Evolutionary conservation across 768 basidiomycete genomes (phyloP).

Genomic region (Lactarius deliciosus): DNA sequence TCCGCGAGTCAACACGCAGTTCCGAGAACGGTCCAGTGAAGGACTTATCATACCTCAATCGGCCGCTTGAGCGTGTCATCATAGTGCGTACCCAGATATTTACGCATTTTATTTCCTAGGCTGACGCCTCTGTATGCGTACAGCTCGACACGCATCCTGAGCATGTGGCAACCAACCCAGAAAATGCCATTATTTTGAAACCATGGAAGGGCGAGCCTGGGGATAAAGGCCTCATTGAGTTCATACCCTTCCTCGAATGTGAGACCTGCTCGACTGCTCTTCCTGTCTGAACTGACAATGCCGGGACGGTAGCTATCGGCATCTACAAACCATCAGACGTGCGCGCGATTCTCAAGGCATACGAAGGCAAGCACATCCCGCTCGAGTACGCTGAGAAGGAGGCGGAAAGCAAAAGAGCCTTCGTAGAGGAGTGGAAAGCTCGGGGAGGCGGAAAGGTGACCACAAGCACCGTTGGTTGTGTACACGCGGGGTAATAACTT

Average conservation of each 20-base stretch:
- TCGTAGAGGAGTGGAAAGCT: slow-evolving; percentile 79
- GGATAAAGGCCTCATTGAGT: slow-evolving; percentile 76
- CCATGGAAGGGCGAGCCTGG: slow-evolving; percentile 83
- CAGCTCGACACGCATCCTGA: slow-evolving; percentile 82
- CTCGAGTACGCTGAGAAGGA: slow-evolving; percentile 88
- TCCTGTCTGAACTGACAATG: background rate
- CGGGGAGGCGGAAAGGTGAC: slow-evolving; percentile 32
- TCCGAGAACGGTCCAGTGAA: slow-evolving; percentile 85
- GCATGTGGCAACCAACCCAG: slow-evolving; percentile 75
- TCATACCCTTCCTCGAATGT: slow-evolving; percentile 98
- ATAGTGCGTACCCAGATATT: slow-evolving; percentile 2
- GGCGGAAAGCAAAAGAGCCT: slow-evolving; percentile 71
- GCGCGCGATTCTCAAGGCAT: slow-evolving; percentile 81
- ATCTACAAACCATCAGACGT: slow-evolving; percentile 89
- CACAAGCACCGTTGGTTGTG: background rate
- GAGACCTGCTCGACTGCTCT: slow-evolving; percentile 28
- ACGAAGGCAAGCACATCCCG: slow-evolving; percentile 85
- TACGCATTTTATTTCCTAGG: slow-evolving; percentile 40
- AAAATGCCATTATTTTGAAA: slow-evolving; percentile 81
- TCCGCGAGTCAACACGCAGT: slow-evolving; percentile 86
- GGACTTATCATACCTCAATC: slow-evolving; percentile 94
- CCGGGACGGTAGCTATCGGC: slow-evolving; percentile 65
- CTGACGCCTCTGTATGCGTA: slow-evolving; percentile 73
- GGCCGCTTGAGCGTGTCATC: slow-evolving; percentile 37
- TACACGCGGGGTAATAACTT: slow-evolving; percentile 33